Conservation (phyloP, 129 eudicot species). For the Glebionis coronaria region DNA sequence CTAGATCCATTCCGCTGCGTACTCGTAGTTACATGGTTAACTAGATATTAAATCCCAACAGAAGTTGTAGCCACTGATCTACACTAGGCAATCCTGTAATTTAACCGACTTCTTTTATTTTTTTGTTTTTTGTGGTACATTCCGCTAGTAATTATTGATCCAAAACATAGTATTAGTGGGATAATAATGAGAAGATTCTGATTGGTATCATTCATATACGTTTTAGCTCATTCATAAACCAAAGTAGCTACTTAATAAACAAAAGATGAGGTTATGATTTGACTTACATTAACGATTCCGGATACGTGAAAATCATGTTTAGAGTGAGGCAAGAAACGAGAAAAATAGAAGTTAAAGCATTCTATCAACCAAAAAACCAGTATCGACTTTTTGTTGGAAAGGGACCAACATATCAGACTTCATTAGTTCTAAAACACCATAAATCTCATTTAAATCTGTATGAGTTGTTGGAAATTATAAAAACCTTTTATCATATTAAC, state of each 20-base stretch:
- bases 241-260: background rate
- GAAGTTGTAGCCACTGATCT: too few relatives aligned
- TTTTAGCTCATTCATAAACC: background rate
- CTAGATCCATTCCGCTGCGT: too few relatives aligned
- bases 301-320: background rate
- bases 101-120: too few relatives aligned
- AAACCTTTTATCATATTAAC: too few relatives aligned
- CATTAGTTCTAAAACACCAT: slow-evolving; percentile 42
- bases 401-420: slow-evolving; percentile 43
- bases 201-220: background rate
- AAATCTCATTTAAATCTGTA: slow-evolving; percentile 37
- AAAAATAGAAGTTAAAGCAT: background rate
- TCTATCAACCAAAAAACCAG: background rate
- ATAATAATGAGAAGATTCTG: too few relatives aligned
- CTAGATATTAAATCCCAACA: too few relatives aligned
- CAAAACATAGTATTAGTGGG: too few relatives aligned
- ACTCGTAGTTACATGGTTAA: too few relatives aligned
- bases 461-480: too few relatives aligned
- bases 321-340: background rate
- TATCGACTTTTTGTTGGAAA: slow-evolving; percentile 14
- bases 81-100: too few relatives aligned
- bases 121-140: too few relatives aligned
- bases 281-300: background rate
- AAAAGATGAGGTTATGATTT: background rate
- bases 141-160: too few relatives aligned